Evolutionary conservation across 2,329 filamentous ascomycete genomes (phyloP), one percentile per base, ranked within the genome.

Genomic region (Botryotinia globosa): DNA sequence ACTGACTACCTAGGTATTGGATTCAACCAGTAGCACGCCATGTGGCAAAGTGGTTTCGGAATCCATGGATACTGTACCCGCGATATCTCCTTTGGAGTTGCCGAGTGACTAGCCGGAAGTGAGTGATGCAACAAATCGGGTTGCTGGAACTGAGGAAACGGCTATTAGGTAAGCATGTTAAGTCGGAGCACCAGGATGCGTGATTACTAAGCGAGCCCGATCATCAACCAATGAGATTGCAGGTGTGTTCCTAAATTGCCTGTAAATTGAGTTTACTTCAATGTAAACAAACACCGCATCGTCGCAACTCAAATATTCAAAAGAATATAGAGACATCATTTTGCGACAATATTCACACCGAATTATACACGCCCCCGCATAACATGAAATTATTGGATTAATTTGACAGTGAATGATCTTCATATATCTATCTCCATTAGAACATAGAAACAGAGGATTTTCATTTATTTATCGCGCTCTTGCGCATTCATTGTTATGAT

Each of bases 331-430:
- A 39, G 58, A 39, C 29, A 72, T 67, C 51, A 72, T 67, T 67
- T 72, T 72, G 70, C 70, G 70, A 72, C 70, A 72, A 72, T 68
- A 72, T 67, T 61, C 51, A 68, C 63, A 72, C 48, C 62, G n/a
- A 44, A 59, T 18, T 54, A 72, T 56, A 58, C 29, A 48, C 51
- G 32, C 25, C 66, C 18, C 39, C 39, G 51, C 37, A 67, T 54
- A 68, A 45, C 37, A 72, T 58, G 48, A 67, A 44, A 25, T 48
- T 39, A 59, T 59, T 32, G 37, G 9, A 67, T 45, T 45, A 39
- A 39, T 14, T 29, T 34, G 42, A 12, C 14, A 25, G 34, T 37
- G 29, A 32, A 58, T 34, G 25, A 66, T 59, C 67, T 71, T 58
- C 71, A 73, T 51, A 73, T 45, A 51, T 73, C 45, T 59, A 68